Base-by-base conservation (phyloP, 495 filamentous ascomycete species). In the Penicillium alfredii region DNA sequence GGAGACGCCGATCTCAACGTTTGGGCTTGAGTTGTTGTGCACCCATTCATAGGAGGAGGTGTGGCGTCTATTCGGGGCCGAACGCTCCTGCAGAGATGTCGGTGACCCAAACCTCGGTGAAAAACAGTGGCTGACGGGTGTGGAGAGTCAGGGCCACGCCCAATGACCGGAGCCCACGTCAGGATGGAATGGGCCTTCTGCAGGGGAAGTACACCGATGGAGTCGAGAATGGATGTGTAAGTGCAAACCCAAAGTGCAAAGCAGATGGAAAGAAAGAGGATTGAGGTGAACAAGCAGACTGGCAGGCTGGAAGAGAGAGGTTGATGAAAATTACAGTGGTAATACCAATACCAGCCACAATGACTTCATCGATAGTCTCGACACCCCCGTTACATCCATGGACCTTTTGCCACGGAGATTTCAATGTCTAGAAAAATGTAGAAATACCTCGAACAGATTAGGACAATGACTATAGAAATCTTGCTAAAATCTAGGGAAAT, bases 161-260 rank as follows among this genome's bases (percentile, higher is more conserved):
- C 64, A 69, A 69, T 69, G 51, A 59, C 30, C 28, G 49, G 38
- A 32, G 55, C 53, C 64, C 64, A 69, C 64, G 64, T 69, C 64
- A 61, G 46, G 50, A 35, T 42, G 17, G 42, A 43, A 46, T 22
- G 47, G 47, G 34, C 44, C 33, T 47, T 40, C 53, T 48, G 49
- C 53, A 56, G 49, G 43, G 44, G 30, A 53, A 33, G 42, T n/a
- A n/a, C n/a, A n/a, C n/a, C n/a, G n/a, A n/a, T n/a, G n/a, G n/a
- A n/a, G 51, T 50, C 48, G 47, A 50, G 49, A 50, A 33, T n/a
- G n/a, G n/a, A n/a, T n/a, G n/a, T n/a, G n/a, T n/a, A 19, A 26
- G 21, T 14, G 35, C 10, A 34, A 17, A 23, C 27, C 17, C 8
- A 20, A 31, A 38, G 19, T 47, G 11, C 13, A 15, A 27, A 12